A percentile compares a stretch with the other conserved stretches of the same genome.
phyloP scores from a whole-genome alignment of 2,329 filamentous ascomycete genomes.

The Trichophyton verrucosum region DNA sequence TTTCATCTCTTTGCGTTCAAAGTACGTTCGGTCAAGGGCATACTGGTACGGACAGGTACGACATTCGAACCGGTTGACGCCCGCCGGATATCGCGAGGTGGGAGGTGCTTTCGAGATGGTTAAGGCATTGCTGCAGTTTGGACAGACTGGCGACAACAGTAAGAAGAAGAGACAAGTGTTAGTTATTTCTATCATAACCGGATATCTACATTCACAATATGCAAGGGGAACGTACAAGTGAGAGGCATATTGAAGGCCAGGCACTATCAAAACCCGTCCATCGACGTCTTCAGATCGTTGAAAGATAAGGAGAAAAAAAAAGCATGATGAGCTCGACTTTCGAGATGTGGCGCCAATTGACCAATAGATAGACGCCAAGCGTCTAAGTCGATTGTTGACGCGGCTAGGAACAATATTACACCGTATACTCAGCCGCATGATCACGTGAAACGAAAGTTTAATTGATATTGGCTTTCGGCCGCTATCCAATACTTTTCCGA shows the following conservation, averaged over 20 bases:
- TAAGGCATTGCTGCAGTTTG: constrained; percentile 39
- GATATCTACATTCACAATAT: not conserved
- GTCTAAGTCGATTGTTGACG: not conserved
- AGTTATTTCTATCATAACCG: not conserved
- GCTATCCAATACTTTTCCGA: too few species aligned
- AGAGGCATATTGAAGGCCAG: constrained; percentile 22
- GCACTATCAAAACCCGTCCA: not conserved
- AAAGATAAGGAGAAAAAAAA: not conserved
- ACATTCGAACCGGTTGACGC: constrained; percentile 77
- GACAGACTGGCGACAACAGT: constrained; percentile 29
- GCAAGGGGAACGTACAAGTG: constrained; percentile 22
- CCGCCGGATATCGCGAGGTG: constrained; percentile 28
- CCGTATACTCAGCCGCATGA: not conserved
- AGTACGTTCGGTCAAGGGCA: constrained; percentile 65
- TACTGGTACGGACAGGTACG: constrained; percentile 91
- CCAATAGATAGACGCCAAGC: not conserved
- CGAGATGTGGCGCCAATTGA: not conserved
- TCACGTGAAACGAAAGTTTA: too few species aligned
- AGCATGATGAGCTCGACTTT: not conserved
- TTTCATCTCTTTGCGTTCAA: constrained; percentile 66
- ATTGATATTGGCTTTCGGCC: too few species aligned
- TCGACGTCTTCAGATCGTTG: not conserved
- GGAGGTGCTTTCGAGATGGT: constrained; percentile 33
- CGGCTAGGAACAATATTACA: not conserved
- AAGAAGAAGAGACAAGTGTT: constrained; percentile 6